These are phyloP conservation scores for Knoxdaviesia proteae DNA, from an alignment of 2,329 filamentous ascomycete species.

Conservation along the genomic window DNA sequence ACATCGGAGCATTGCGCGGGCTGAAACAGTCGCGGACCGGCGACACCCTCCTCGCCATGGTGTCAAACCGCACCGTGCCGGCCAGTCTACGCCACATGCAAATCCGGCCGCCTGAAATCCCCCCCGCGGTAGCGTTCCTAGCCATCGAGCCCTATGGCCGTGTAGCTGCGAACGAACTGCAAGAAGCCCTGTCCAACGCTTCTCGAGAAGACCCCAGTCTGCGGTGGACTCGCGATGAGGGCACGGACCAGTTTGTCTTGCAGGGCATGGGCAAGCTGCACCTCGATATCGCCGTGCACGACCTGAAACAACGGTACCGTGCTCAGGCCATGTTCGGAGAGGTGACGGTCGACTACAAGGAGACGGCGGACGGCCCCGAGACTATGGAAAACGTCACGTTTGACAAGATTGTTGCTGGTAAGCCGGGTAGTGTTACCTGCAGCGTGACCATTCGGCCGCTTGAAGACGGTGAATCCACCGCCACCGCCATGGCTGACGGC, in stretches of 20 bases:
- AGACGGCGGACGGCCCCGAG: slow-evolving; percentile 45
- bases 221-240: slow-evolving; percentile 64
- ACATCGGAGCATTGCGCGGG: slow-evolving; percentile 84
- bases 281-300: slow-evolving; percentile 76
- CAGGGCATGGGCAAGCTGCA: slow-evolving; percentile 95
- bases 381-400: slow-evolving; percentile 39
- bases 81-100: slow-evolving; percentile 54
- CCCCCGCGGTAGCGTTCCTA: slow-evolving; percentile 91
- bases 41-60: slow-evolving; percentile 68
- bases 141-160: slow-evolving; percentile 66
- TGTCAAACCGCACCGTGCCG: slow-evolving; percentile 38
- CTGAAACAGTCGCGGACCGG: slow-evolving; percentile 84
- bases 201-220: slow-evolving; percentile 85
- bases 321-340: slow-evolving; percentile 60
- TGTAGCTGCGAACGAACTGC: slow-evolving; percentile 60
- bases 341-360: slow-evolving; percentile 90
- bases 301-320: slow-evolving; percentile 75
- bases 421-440: slow-evolving; percentile 57
- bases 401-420: slow-evolving; percentile 64
- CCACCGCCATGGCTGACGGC: slow-evolving; percentile 36
- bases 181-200: slow-evolving; percentile 54
- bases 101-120: slow-evolving; percentile 70
- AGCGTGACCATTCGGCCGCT: slow-evolving; percentile 46
- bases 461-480: slow-evolving; percentile 17
- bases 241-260: slow-evolving; percentile 80